Percentiles rank a stretch among this genome's conserved stretches.
Evolutionary conservation across 345 rosid species (phyloP).

Genomic region (Eucalyptus globulus): DNA sequence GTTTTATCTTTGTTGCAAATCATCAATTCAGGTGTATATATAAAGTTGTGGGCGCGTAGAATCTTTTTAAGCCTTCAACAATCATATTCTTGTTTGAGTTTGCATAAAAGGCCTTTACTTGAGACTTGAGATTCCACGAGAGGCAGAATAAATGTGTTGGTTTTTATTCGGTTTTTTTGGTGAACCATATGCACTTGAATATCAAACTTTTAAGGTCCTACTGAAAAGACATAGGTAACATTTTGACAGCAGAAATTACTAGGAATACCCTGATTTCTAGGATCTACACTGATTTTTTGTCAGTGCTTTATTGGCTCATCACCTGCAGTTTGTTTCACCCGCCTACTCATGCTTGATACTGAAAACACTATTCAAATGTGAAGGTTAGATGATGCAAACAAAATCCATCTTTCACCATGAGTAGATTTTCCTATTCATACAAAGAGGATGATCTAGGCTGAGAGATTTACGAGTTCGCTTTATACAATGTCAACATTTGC

Average conservation of each 20-base stretch:
- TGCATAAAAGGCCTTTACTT: neutral
- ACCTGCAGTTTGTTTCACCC: neutral
- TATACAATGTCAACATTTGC: neutral
- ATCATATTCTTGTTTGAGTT: neutral
- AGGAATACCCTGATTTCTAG: neutral
- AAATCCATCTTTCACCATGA: no score
- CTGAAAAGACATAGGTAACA: neutral
- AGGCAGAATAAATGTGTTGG: neutral
- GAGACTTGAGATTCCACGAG: neutral
- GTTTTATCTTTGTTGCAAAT: neutral
- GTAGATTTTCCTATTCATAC: neutral
- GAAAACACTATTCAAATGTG: neutral
- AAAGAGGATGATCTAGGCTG: neutral
- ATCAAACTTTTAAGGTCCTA: neutral
- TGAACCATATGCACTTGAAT: neutral
- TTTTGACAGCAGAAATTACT: neutral
- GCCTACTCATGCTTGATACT: neutral
- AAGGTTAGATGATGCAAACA: no score
- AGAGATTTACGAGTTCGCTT: neutral
- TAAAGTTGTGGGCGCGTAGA: conserved; percentile 2
- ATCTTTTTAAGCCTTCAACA: neutral
- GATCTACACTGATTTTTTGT: neutral
- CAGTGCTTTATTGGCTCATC: neutral
- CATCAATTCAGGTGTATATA: conserved; percentile 26
- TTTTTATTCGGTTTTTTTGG: neutral